Evolutionary conservation across 2,329 filamentous ascomycete genomes (phyloP), one percentile per base, ranked within the genome.

Genomic region (Tolypocladium sp.): DNA sequence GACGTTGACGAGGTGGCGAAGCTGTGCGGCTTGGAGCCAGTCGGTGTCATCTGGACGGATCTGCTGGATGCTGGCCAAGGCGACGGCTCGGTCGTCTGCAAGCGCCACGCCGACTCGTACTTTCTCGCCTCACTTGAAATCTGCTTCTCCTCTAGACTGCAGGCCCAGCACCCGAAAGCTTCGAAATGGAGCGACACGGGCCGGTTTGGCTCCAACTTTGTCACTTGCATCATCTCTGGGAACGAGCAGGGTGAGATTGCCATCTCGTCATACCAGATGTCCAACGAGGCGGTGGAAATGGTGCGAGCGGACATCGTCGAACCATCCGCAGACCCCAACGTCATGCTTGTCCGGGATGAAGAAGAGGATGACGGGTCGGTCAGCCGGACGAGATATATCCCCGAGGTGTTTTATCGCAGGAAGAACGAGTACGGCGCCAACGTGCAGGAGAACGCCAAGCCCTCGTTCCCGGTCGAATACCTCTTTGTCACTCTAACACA

Each of bases 181-280:
- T 94, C 91, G 10, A 97, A 97, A 73, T 99, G 94, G 93, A 96
- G 93, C 71, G 92, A 97, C 68, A 95, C 90, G 3, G 94, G 93
- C 53, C 84, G 84, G 58, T 99, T 97, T 69, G 94, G 94, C 22
- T 97, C 93, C 55, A 94, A 95, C 70, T 97, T 97, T 71, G 92
- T 99, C 55, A 97, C 94, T 0, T 99, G 94, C 73, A 86, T 99
- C 51, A 82, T 99, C 61, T 93, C 91, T n/a, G 93, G 93, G 54
- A 93, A 97, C 67, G 90, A 94, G 63, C 80, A 90, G 55, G 91
- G 92, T 58, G 87, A 92, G 63, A 97, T 99, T 65, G 83, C 87
- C 22, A 90, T 99, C 62, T 90, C 91, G 4, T 87, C 92, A 0
- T 99, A 97, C 69, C 94, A 99, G 73, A 92, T 91, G 63, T 96